Base-by-base conservation (phyloP, 1,284 basidiomycete species). In the Rhodotorula glutinis region DNA sequence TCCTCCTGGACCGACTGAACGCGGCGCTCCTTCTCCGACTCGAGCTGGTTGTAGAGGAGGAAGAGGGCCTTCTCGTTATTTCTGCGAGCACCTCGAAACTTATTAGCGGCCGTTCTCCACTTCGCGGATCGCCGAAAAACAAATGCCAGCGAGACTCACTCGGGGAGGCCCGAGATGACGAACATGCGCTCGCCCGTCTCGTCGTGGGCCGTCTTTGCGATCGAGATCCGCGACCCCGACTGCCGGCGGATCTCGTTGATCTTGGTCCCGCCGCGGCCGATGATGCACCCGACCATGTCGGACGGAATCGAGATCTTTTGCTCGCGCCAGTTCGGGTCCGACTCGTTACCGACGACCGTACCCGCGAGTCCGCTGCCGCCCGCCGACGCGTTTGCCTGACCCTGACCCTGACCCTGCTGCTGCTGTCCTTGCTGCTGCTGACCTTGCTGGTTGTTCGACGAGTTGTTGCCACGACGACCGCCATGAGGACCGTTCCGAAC, bases 181-280 rank as follows among this genome's bases (percentile, higher is more conserved):
- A 98, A 98, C 94, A 98, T 97, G 75, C 95, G 85, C 82, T 98
- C 95, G 75, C 95, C 95, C 59, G 92, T 93, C 77, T 98, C 96
- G 77, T 98, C 95, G 77, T 98, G 95, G 29, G 95, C 92, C 59
- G 92, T 90, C 82, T 98, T 98, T 75, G 95, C 96, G 76, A 98
- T 98, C 66, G 89, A 92, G 79, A 98, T 98, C 81, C 93, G 91
- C 73, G 91, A 94, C 54, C 95, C 95, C 69, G 91, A 94, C 63
- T 98, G 85, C 65, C 95, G 89, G 75, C 95, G 90, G 79, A 98
- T 98, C 81, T 98, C 95, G 67, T 94, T 97, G 76, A 98, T 98
- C 84, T 98, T 98, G 75, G 91, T 90, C 44, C 95, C 95, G 77
- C 90, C 92, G 74, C 93, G 91, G 70, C 95, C 95, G 76, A 83